Evolutionary conservation across 352 stramenopile species (phyloP).

Genomic region (Elongisporangium anandrum): DNA sequence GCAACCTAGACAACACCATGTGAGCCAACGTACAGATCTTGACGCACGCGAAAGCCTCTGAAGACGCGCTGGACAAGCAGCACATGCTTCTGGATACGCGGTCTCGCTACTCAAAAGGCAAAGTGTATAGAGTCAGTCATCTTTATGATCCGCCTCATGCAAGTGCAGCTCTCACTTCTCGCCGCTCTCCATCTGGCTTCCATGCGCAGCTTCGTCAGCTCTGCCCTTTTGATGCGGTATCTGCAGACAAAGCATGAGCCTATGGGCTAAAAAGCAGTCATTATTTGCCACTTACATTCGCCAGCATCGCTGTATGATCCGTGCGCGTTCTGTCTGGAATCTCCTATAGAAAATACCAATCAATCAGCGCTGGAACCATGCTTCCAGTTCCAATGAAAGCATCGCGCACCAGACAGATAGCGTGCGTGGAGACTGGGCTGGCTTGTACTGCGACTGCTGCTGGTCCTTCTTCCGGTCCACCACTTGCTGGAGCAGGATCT

Average conservation of each 20-base stretch:
- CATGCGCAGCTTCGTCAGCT: constrained; percentile 20
- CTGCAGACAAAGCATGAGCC: constrained; percentile 3
- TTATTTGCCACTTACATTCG: constrained; percentile 3
- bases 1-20: neutral
- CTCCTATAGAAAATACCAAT: neutral
- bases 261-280: too few relatives aligned
- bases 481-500: constrained; percentile 28
- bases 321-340: constrained; percentile 5
- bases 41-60: constrained; percentile 29
- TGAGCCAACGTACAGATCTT: constrained; percentile 17
- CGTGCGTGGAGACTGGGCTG: neutral
- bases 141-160: neutral
- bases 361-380: neutral
- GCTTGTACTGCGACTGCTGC: neutral
- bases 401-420: neutral
- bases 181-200: constrained; percentile 23
- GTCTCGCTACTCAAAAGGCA: constrained; percentile 7
- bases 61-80: constrained; percentile 40
- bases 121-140: neutral
- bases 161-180: constrained; percentile 11
- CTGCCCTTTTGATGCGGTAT: constrained; percentile 12
- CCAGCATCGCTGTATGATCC: constrained; percentile 17
- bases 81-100: constrained; percentile 25
- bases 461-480: constrained; percentile 16
- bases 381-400: neutral